Conservation (phyloP, 2,329 filamentous ascomycete genomes). For the Penicillium sp. region DNA sequence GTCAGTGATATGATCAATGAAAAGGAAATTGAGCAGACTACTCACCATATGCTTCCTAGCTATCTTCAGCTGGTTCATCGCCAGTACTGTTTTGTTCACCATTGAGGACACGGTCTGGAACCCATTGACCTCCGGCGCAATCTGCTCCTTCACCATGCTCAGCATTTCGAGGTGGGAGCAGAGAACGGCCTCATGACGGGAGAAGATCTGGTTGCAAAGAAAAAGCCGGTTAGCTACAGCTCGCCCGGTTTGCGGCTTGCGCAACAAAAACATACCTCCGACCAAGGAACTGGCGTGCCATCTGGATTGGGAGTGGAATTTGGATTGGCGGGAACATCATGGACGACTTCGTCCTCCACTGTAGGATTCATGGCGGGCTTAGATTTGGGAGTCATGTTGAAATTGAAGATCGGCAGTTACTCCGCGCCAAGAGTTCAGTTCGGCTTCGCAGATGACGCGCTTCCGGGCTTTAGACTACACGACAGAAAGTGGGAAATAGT, state of each 20-base stretch:
- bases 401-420: slow-evolving; percentile 22
- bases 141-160: slow-evolving; percentile 34
- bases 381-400: slow-evolving; percentile 2
- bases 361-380: slow-evolving; percentile 12
- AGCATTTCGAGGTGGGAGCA: slow-evolving; percentile 43
- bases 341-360: not conserved
- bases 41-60: slow-evolving; percentile 40
- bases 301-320: not conserved
- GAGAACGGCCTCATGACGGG: slow-evolving; percentile 43
- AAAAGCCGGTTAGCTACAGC: not conserved
- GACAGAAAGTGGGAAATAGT: not conserved
- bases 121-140: slow-evolving; percentile 29
- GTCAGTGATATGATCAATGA: slow-evolving; percentile 1
- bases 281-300: slow-evolving; percentile 15
- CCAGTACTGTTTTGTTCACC: slow-evolving; percentile 40
- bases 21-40: not conserved
- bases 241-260: not conserved
- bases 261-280: slow-evolving; percentile 20
- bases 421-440: slow-evolving; percentile 27
- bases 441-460: slow-evolving; percentile 3
- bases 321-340: not conserved
- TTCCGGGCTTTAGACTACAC: not conserved
- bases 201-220: slow-evolving; percentile 35
- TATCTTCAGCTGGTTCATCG: slow-evolving; percentile 39
- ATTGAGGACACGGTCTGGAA: slow-evolving; percentile 37